Evolutionary conservation across 2,329 filamentous ascomycete species (phyloP).

Genomic region (Tolypocladium tropicale): DNA sequence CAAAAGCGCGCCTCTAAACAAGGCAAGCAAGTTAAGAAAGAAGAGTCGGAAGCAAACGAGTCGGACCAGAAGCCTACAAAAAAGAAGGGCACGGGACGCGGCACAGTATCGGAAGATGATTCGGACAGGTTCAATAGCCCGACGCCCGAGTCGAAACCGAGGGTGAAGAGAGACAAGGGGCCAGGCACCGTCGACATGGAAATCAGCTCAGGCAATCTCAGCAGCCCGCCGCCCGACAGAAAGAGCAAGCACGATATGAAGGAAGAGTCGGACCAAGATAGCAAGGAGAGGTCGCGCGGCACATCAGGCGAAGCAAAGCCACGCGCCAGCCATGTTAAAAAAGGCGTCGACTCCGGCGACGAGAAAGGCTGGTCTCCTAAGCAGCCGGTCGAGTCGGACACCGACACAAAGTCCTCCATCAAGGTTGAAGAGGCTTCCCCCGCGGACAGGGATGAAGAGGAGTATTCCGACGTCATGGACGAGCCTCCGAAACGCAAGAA

Average conservation of each 20-base stretch:
- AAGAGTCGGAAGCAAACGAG: slow-evolving; percentile 7
- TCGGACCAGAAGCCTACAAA: slow-evolving; percentile 2
- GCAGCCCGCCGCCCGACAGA: not conserved
- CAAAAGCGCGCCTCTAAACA: slow-evolving; percentile 23
- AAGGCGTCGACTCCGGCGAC: not conserved
- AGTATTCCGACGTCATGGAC: slow-evolving; percentile 53
- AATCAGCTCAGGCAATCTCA: not conserved
- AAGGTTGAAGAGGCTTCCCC: slow-evolving; percentile 11
- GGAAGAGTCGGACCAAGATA: slow-evolving; percentile 4
- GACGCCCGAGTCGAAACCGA: slow-evolving; percentile 1
- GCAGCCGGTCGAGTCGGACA: slow-evolving; percentile 7
- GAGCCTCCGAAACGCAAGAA: slow-evolving; percentile 52
- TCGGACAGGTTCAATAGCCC: not conserved
- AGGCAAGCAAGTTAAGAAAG: slow-evolving; percentile 20
- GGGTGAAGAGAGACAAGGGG: slow-evolving; percentile 4
- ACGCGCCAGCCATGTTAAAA: not conserved
- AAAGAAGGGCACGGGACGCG: slow-evolving; percentile 5
- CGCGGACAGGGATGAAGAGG: slow-evolving; percentile 24
- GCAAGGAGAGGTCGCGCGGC: slow-evolving; percentile 6
- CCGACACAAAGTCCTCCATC: slow-evolving; percentile 6
- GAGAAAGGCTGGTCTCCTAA: slow-evolving; percentile 6
- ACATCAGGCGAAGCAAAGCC: slow-evolving; percentile 4
- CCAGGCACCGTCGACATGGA: not conserved
- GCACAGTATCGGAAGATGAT: not conserved
- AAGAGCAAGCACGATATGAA: slow-evolving; percentile 7